Percentiles rank a stretch among this genome's conserved stretches.
Conservation (phyloP, 108 stramenopile species). For the Cyclotella choctawhatcheeana region DNA sequence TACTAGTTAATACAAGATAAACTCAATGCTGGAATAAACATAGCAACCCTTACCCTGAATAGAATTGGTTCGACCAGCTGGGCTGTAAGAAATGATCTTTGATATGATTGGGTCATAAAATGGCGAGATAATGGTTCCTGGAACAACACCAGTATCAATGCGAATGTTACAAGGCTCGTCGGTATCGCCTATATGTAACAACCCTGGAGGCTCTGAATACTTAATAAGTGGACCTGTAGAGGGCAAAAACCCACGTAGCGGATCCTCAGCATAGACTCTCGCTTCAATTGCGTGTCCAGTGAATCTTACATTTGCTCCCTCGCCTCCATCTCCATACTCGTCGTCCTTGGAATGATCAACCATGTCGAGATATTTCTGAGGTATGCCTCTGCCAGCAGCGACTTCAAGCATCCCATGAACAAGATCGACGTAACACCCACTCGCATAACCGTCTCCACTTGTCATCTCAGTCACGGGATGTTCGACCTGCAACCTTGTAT, state of each 20-base stretch:
- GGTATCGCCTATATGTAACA: conserved; percentile 26
- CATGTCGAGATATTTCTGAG: conserved; percentile 62
- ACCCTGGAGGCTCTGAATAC: conserved; percentile 66
- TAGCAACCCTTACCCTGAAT: conserved; percentile 56
- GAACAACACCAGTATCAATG: conserved; percentile 91
- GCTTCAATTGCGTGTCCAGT: conserved; percentile 86
- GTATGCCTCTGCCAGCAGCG: conserved; percentile 76
- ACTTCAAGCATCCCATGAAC: conserved; percentile 93
- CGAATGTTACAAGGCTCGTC: conserved; percentile 58
- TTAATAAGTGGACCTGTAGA: conserved; percentile 80
- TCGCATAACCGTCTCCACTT: conserved; percentile 45
- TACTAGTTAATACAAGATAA: neutral
- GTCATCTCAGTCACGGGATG: conserved; percentile 98
- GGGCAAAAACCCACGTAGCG: conserved; percentile 92
- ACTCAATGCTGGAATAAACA: too few relatives aligned
- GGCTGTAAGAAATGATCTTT: conserved; percentile 87
- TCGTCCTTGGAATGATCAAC: conserved; percentile 40
- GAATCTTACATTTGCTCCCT: conserved; percentile 58
- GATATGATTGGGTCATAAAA: conserved; percentile 98
- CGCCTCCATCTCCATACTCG: conserved; percentile 34
- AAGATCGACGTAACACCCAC: conserved; percentile 69
- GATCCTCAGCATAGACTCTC: conserved; percentile 98
- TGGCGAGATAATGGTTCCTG: conserved; percentile 88
- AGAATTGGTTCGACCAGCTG: conserved; percentile 62
- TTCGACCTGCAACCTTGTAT: conserved; percentile 94